Evolutionary conservation across 495 filamentous ascomycete species (phyloP).

Genomic region (Cryomyces antarcticus): DNA sequence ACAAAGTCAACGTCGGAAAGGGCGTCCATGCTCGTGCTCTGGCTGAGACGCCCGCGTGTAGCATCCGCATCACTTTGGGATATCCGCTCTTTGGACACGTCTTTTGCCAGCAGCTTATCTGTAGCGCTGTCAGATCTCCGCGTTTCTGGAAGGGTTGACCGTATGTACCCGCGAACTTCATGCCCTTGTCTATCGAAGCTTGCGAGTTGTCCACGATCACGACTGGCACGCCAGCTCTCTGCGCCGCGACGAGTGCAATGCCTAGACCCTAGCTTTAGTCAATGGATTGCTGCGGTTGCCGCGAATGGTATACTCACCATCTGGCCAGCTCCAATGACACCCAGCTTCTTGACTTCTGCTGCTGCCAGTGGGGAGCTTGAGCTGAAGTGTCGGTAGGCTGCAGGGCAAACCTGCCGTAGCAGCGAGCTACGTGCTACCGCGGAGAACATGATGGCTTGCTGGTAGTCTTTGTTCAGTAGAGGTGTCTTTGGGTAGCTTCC

Average conservation of each 20-base stretch:
- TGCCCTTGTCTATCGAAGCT: constrained; percentile 72
- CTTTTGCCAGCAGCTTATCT: constrained; percentile 87
- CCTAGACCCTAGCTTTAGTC: constrained; percentile 52
- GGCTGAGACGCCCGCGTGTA: constrained; percentile 41
- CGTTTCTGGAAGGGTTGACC: background rate
- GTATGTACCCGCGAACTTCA: constrained; percentile 64
- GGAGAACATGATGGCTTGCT: no score
- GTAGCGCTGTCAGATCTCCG: background rate
- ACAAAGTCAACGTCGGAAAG: constrained; percentile 84
- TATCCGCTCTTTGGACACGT: constrained; percentile 66
- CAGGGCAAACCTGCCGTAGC: no score
- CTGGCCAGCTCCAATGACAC: constrained; percentile 88
- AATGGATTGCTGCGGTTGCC: background rate
- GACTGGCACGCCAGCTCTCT: constrained; percentile 66
- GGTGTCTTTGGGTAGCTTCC: no score
- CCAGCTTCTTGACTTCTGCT: constrained; percentile 68
- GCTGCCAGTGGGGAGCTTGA: constrained; percentile 27
- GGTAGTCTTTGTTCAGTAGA: no score
- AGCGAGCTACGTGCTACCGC: no score
- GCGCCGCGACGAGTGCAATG: constrained; percentile 85
- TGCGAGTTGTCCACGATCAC: constrained; percentile 71
- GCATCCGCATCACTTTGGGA: constrained; percentile 57
- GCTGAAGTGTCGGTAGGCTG: constrained; percentile 21
- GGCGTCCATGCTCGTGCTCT: constrained; percentile 55
- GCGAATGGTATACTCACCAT: constrained; percentile 43